Conservation (phyloP, 1,139 yeast genomes). For the Debaryomyces subglobosus region DNA sequence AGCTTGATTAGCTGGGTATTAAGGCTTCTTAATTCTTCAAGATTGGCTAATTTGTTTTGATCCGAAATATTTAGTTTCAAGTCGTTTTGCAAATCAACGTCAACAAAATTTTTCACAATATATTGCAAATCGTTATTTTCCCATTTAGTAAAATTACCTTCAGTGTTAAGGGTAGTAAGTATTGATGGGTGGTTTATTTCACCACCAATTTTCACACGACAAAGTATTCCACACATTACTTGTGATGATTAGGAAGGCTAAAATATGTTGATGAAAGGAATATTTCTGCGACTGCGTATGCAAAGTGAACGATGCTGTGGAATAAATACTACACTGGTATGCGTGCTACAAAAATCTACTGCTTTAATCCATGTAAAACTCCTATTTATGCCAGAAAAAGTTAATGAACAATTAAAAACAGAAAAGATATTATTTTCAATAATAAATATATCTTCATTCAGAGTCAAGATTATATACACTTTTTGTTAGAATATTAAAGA, state of each 20-base stretch:
- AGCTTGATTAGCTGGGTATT: slow-evolving; percentile 25
- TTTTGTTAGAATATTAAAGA: neutral
- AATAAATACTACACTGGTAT: neutral
- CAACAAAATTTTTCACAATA: slow-evolving; percentile 18
- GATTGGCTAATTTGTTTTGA: slow-evolving; percentile 28
- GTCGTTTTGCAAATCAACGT: slow-evolving; percentile 18
- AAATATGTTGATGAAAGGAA: neutral
- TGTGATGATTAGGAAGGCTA: neutral
- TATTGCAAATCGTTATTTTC: slow-evolving; percentile 21
- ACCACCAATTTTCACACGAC: slow-evolving; percentile 12
- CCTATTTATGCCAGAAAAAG: no score
- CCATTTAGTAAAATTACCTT: slow-evolving; percentile 19
- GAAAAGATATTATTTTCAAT: neutral
- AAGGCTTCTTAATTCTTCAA: slow-evolving; percentile 27
- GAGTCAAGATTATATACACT: neutral
- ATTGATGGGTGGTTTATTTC: neutral
- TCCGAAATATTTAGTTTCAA: slow-evolving; percentile 25
- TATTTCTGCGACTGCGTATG: neutral
- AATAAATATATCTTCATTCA: neutral
- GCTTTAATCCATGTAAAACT: no score
- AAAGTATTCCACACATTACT: slow-evolving; percentile 28
- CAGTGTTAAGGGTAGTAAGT: neutral
- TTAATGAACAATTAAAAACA: neutral
- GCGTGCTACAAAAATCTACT: neutral
- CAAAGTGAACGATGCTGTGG: neutral